Conservation (phyloP, 352 stramenopile species). For the Plasmopara muralis region DNA sequence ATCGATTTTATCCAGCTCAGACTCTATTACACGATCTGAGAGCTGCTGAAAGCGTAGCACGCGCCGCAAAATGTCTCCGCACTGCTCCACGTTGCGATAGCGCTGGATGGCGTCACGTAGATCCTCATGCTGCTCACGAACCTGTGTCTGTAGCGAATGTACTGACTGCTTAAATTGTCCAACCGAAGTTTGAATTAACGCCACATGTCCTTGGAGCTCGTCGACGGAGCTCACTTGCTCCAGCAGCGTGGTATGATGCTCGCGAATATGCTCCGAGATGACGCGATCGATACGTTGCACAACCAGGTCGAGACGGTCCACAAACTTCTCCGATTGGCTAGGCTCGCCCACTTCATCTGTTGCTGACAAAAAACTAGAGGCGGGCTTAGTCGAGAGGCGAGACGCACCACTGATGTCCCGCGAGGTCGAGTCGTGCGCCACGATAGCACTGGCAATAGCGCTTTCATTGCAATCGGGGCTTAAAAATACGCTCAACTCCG, state of each 20-base stretch:
- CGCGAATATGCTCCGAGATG: conserved; percentile 73
- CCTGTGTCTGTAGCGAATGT: conserved; percentile 46
- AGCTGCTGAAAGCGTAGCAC: conserved; percentile 77
- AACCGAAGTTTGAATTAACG: conserved; percentile 49
- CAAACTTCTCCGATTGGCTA: conserved; percentile 73
- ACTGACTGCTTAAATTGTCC: conserved; percentile 58
- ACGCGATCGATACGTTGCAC: conserved; percentile 68
- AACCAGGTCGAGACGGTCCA: conserved; percentile 54
- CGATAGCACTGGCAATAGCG: conserved; percentile 68
- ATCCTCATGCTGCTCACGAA: conserved; percentile 50
- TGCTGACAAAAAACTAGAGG: conserved; percentile 9
- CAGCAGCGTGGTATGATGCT: conserved; percentile 64
- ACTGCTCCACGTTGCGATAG: conserved; percentile 74
- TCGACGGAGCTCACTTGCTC: conserved; percentile 74
- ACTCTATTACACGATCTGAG: conserved; percentile 39
- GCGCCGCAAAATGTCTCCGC: conserved; percentile 57
- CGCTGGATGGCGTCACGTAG: conserved; percentile 60
- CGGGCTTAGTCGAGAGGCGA: conserved; percentile 13
- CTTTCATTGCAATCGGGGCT: conserved; percentile 65
- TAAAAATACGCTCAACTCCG: conserved; percentile 70
- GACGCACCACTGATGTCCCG: conserved; percentile 17
- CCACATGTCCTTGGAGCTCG: conserved; percentile 56
- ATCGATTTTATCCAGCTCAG: conserved; percentile 32
- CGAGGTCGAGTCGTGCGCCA: conserved; percentile 54
- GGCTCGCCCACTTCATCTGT: conserved; percentile 14